phyloP scores from a whole-genome alignment of 768 basidiomycete genomes.

The Lactarius evosmus region DNA sequence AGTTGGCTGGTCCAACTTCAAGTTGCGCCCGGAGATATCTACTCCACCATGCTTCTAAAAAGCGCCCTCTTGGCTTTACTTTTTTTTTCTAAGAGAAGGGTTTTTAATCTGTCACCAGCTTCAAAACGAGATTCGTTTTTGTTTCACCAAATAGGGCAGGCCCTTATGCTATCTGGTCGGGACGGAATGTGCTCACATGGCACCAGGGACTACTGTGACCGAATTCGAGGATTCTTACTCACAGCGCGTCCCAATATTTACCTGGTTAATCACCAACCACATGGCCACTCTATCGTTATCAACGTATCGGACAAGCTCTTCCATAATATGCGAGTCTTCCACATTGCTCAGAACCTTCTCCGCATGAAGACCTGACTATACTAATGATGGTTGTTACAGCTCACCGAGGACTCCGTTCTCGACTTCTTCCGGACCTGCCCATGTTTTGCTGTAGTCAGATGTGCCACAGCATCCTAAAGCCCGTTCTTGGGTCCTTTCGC shows the following conservation, averaged over 20 bases:
- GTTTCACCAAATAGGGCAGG: background rate
- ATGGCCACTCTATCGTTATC: background rate
- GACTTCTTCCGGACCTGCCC: too few relatives aligned
- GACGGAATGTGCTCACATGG: background rate
- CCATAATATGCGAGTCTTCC: background rate
- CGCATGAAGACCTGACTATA: too few relatives aligned
- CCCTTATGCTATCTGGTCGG: background rate
- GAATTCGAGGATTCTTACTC: background rate
- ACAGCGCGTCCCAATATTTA: background rate
- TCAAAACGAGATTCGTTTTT: background rate
- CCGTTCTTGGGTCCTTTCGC: background rate
- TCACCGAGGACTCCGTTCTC: too few relatives aligned
- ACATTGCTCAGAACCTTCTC: background rate
- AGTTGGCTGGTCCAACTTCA: too few relatives aligned
- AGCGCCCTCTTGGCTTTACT: too few relatives aligned
- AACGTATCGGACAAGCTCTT: too few relatives aligned
- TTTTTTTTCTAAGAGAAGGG: too few relatives aligned
- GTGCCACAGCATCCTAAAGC: background rate
- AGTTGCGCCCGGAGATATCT: too few relatives aligned
- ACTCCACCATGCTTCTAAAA: too few relatives aligned
- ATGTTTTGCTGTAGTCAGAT: background rate
- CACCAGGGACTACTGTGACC: background rate
- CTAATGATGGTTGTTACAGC: too few relatives aligned
- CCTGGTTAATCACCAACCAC: background rate
- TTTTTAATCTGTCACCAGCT: background rate